phyloP scores from a whole-genome alignment of 2,329 filamentous ascomycete species.

The Aspergillus sp. region DNA sequence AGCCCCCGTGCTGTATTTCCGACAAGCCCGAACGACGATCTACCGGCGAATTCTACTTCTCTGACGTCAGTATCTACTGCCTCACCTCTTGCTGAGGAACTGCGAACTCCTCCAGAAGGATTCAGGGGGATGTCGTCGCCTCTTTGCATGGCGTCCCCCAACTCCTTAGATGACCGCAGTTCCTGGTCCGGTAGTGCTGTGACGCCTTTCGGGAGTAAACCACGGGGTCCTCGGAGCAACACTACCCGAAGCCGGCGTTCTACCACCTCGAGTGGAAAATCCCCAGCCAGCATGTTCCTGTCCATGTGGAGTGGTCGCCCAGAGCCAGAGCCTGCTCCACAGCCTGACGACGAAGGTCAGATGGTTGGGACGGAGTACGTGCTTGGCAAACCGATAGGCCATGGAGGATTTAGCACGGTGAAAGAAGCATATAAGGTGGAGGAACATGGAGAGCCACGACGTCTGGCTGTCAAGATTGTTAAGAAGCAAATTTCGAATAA shows the following conservation, averaged over 20 bases:
- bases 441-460: constrained; percentile 47
- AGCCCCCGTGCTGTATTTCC: constrained; percentile 16
- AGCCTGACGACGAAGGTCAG: constrained; percentile 62
- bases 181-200: constrained; percentile 31
- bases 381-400: constrained; percentile 59
- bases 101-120: constrained; percentile 35
- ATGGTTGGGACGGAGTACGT: constrained; percentile 61
- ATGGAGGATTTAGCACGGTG: constrained; percentile 60
- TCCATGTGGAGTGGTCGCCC: constrained; percentile 45
- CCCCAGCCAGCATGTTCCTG: constrained; percentile 53
- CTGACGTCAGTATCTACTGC: constrained; percentile 40
- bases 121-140: constrained; percentile 33
- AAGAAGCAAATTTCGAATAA: constrained; percentile 51
- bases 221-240: constrained; percentile 28
- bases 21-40: constrained; percentile 17
- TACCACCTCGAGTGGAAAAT: constrained; percentile 46
- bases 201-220: constrained; percentile 30
- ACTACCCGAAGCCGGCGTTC: constrained; percentile 42
- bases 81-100: constrained; percentile 35
- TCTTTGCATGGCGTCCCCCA: constrained; percentile 30
- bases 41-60: constrained; percentile 27
- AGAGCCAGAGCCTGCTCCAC: constrained; percentile 34
- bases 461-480: constrained; percentile 59
- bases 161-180: constrained; percentile 35
- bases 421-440: constrained; percentile 61